Evolutionary conservation across 768 basidiomycete genomes (phyloP), one percentile per base, ranked within the genome.

Genomic region (Suillus subluteus): DNA sequence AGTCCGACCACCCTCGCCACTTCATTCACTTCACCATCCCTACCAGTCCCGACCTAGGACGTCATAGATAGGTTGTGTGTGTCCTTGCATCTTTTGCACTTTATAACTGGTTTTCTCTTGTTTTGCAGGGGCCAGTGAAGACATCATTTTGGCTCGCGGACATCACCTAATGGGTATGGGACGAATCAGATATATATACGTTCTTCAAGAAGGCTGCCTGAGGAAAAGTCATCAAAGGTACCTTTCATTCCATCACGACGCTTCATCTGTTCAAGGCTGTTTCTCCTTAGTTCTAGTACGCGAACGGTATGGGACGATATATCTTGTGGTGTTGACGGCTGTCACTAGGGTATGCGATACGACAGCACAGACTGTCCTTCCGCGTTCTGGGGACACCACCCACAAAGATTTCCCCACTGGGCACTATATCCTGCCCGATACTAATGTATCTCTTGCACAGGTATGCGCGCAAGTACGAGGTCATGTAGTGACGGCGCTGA

Each of bases 121-220:
- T n/a, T n/a, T n/a, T n/a, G n/a, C n/a, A n/a, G n/a, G n/a, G n/a
- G n/a, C n/a, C n/a, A n/a, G n/a, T n/a, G n/a, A n/a, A n/a, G n/a
- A n/a, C n/a, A n/a, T n/a, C n/a, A n/a, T n/a, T n/a, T n/a, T n/a
- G n/a, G n/a, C n/a, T n/a, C n/a, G n/a, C n/a, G n/a, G n/a, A n/a
- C n/a, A n/a, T n/a, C n/a, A n/a, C n/a, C n/a, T n/a, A n/a, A n/a
- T n/a, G n/a, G n/a, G n/a, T n/a, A n/a, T n/a, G n/a, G n/a, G n/a
- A n/a, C n/a, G n/a, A n/a, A n/a, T n/a, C n/a, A n/a, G n/a, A n/a
- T n/a, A n/a, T n/a, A n/a, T n/a, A n/a, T n/a, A 97, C 95, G 75
- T 99, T 96, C 79, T 92, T 96, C 84, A 97, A 94, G 79, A 99
- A 99, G 80, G 98, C 98, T 0, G 91, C 93, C 0, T 82, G 88